Conservation (phyloP, 345 rosid genomes). For the Rubroshorea leprosula region DNA sequence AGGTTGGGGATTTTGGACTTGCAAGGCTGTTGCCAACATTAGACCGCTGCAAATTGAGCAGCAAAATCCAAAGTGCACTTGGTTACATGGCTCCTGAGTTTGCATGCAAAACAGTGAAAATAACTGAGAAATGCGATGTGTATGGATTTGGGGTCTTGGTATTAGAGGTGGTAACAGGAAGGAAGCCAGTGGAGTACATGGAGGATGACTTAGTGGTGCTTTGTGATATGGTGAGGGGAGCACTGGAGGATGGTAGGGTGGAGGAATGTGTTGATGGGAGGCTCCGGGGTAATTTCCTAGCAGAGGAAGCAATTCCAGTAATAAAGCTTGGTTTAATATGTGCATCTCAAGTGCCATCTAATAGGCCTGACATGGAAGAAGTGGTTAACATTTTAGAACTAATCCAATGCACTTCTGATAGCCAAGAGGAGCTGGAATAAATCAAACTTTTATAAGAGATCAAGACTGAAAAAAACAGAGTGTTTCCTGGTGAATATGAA, state of each 20-base stretch:
- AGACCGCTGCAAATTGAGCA: slow-evolving; percentile 82
- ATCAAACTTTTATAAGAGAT: slow-evolving; percentile 15
- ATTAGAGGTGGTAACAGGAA: slow-evolving; percentile 80
- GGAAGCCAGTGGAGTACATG: slow-evolving; percentile 89
- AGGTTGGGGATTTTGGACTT: slow-evolving; percentile 86
- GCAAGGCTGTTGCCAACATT: slow-evolving; percentile 70
- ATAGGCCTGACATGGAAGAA: slow-evolving; percentile 92
- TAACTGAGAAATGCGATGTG: slow-evolving; percentile 89
- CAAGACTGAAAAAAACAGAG: slow-evolving; percentile 7
- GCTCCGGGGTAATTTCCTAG: slow-evolving; percentile 55
- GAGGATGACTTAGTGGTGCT: slow-evolving; percentile 95
- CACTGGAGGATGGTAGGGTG: slow-evolving; percentile 65
- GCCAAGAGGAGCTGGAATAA: slow-evolving; percentile 61
- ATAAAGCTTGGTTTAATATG: slow-evolving; percentile 86
- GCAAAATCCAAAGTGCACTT: slow-evolving; percentile 92
- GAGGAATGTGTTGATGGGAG: slow-evolving; percentile 70
- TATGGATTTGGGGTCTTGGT: slow-evolving; percentile 88
- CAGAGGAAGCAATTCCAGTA: slow-evolving; percentile 82
- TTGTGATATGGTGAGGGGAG: slow-evolving; percentile 77
- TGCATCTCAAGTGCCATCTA: slow-evolving; percentile 95
- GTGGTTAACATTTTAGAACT: slow-evolving; percentile 85
- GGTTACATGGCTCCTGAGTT: slow-evolving; percentile 99
- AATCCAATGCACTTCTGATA: slow-evolving; percentile 53
- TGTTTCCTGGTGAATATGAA: slow-evolving; percentile 39
- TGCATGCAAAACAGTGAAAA: slow-evolving; percentile 88